phyloP scores from a whole-genome alignment of 78 protist species.

The Parvularia atlantis region DNA sequence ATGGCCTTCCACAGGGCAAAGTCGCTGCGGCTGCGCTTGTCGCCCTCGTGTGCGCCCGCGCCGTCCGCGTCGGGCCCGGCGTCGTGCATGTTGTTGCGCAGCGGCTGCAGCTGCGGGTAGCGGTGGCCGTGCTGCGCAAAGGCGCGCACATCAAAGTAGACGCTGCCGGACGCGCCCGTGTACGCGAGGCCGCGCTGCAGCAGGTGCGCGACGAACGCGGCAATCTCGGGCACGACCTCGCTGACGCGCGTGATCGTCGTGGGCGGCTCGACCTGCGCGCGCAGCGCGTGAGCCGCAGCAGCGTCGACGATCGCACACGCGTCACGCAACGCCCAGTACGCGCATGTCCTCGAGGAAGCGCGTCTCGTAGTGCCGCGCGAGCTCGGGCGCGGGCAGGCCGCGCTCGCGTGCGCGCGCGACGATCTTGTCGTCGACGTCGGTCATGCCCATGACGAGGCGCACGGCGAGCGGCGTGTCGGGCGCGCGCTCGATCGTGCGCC shows the following conservation, averaged over 20 bases:
- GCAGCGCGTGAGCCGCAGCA: too few species aligned
- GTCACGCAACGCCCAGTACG: slow-evolving; percentile 51
- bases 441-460: not conserved
- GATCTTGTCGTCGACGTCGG: slow-evolving; percentile 29
- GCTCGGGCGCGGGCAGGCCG: too few species aligned
- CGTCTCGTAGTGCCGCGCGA: too few species aligned
- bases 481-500: too few species aligned
- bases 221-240: slow-evolving; percentile 88
- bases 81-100: too few species aligned
- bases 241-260: slow-evolving; percentile 86
- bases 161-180: slow-evolving; percentile 40
- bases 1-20: slow-evolving; percentile 88
- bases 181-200: slow-evolving; percentile 11
- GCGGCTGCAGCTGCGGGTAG: too few species aligned
- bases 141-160: slow-evolving; percentile 54
- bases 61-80: slow-evolving; percentile 15
- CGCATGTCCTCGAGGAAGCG: slow-evolving; percentile 83
- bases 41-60: not conserved
- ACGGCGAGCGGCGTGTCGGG: too few species aligned
- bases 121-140: too few species aligned
- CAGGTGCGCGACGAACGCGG: slow-evolving; percentile 65
- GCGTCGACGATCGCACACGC: too few species aligned
- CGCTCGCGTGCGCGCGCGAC: not conserved
- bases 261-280: slow-evolving; percentile 71
- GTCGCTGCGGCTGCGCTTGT: slow-evolving; percentile 1